Evolutionary conservation across 495 filamentous ascomycete species (phyloP), one percentile per base, ranked within the genome.

Genomic region (Neurospora pannonica): DNA sequence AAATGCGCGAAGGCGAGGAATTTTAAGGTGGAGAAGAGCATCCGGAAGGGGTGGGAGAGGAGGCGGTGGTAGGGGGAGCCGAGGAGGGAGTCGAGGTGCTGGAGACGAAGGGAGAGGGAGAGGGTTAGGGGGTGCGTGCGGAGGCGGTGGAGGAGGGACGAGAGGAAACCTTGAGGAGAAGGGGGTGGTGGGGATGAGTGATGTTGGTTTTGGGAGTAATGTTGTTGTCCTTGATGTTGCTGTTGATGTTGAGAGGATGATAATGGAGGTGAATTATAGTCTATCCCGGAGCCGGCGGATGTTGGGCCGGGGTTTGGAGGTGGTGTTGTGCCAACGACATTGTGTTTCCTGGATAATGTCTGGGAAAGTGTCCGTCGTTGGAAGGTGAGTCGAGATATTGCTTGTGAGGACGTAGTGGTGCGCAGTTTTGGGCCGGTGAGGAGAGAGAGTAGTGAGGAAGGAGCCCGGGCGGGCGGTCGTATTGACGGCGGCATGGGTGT

Each of bases 1-100:
- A 94, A 80, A 81, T 96, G 92, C 21, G 78, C 70, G 73, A 88
- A 78, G 40, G 86, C 83, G 73, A 87, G 77, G 39, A 80, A 79
- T 74, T 90, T 87, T 67, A 83, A 70, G 1, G 83, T 83, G 71
- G 46, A 67, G 71, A 80, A 19, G 46, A 75, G 70, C 24, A 84
- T 77, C 48, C 83, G 84, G 74, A 84, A 72, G 71, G 83, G 83
- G 73, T 86, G 81, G 73, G 82, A 80, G 43, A 80, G 42, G 21
- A 71, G 43, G 54, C 17, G 7, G 36, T 40, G 9, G 13, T 69
- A 37, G 10, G 13, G 38, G 40, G 43, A 6, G 34, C 67, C 77
- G 74, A 73, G 77, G 71, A 70, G 71, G 71, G 73, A 73, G 76
- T n/a, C 42, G 38, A 70, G 46, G 5, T 48, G 39, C 8, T n/a